Base-by-base conservation (phyloP, 2,329 filamentous ascomycete genomes). In the Dactylonectria macrodidyma region DNA sequence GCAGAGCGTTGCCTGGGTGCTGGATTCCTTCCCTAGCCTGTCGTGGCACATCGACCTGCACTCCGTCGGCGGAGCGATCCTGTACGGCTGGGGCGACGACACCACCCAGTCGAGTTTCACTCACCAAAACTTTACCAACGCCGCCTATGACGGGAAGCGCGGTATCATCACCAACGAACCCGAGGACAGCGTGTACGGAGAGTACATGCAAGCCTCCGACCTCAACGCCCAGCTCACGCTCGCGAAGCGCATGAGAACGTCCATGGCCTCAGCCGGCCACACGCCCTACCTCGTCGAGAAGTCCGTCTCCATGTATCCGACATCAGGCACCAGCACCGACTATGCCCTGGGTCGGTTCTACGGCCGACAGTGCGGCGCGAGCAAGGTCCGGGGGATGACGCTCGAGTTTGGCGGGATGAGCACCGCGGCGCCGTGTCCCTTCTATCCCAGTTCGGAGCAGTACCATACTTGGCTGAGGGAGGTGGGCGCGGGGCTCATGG, bases 11-110 rank as follows among this genome's bases (percentile, higher is more conserved):
- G 85, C 84, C 65, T 88, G 85, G 79, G 76, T 88, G 8, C 79
- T 89, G 74, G 82, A 86, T 70, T 80, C 82, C 33, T 86, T 85
- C 77, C 76, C 80, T 55, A 83, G 83, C 51, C 78, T 90, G 52
- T 81, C 84, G 33, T 90, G 87, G 87, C 88, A 88, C 75, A 78
- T 89, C 66, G 88, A 90, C 69, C 81, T 90, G 51, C 88, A 90
- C 81, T 88, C 87, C 1, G 86, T 82, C 33, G 81, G 82, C 0
- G 86, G 85, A 2, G 67, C 84, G 36, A 80, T 90, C 19, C 78
- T 90, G 14, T 89, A 89, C 77, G 83, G 81, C 62, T 90, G 88
- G 88, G 88, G 88, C 24, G 85, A 87, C 69, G 87, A 90, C 70
- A 81, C 85, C 54, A 80, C 84, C 64, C 88, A 90, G 77, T 79